These are phyloP conservation scores for Wickerhamiella sorbophila DNA, from an alignment of 805 yeast genomes.

Conservation along the genomic window DNA sequence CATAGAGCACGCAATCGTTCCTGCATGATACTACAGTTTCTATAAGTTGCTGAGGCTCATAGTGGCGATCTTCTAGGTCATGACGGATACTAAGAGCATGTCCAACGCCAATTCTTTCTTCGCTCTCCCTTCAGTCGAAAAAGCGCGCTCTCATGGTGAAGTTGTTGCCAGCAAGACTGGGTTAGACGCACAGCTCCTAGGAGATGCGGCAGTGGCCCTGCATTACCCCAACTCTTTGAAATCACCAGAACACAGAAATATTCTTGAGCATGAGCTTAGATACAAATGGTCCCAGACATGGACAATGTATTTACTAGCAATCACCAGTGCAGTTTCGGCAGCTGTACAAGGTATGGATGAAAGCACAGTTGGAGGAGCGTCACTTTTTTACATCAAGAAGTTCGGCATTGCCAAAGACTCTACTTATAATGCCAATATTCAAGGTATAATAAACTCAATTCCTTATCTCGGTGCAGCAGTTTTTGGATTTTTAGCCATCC, in stretches of 20 bases:
- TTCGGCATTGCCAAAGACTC: conserved; percentile 35
- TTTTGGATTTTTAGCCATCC: conserved; percentile 28
- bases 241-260: neutral
- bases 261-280: neutral
- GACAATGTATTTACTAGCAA: conserved; percentile 37
- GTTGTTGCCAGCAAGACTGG: neutral
- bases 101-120: too few species aligned
- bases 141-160: neutral
- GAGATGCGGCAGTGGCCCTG: neutral
- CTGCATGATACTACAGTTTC: too few species aligned
- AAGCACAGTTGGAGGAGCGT: conserved; percentile 61
- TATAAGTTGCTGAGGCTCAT: too few species aligned
- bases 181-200: neutral
- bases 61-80: too few species aligned
- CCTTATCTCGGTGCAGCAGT: conserved; percentile 54
- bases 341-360: conserved; percentile 76
- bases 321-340: conserved; percentile 62
- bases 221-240: neutral
- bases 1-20: too few species aligned
- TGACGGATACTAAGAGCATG: too few species aligned
- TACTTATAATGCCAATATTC: conserved; percentile 25
- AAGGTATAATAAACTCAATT: conserved; percentile 54
- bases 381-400: conserved; percentile 41
- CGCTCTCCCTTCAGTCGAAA: neutral
- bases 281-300: conserved; percentile 1